Evolutionary conservation across 2,329 filamentous ascomycete species (phyloP).

Genomic region (Teratosphaeria destructans): DNA sequence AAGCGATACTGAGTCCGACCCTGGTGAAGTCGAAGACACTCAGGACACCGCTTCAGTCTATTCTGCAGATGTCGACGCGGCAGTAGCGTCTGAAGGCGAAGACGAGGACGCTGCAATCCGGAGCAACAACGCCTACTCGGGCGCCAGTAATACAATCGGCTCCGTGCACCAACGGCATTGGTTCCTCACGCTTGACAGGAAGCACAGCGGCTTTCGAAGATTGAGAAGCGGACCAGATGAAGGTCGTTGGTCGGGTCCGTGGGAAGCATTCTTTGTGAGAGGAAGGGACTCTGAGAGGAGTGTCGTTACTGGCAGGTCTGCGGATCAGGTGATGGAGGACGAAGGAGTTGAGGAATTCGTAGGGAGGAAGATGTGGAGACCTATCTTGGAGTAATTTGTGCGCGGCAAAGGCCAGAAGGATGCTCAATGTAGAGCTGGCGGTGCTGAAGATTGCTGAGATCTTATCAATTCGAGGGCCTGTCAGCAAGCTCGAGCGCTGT

Average conservation of each 20-base stretch:
- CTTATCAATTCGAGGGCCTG: neutral
- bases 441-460: neutral
- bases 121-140: constrained; percentile 54
- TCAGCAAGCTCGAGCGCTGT: too few relatives aligned
- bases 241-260: constrained; percentile 29
- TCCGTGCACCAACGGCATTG: constrained; percentile 58
- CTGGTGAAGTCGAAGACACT: constrained; percentile 4
- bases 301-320: constrained; percentile 52
- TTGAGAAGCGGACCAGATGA: constrained; percentile 18
- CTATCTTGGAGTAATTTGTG: constrained; percentile 22
- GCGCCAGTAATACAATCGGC: constrained; percentile 54
- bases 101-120: constrained; percentile 32
- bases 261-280: constrained; percentile 50
- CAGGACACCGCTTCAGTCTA: neutral
- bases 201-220: constrained; percentile 46
- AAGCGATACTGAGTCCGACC: constrained; percentile 8
- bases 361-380: constrained; percentile 50
- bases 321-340: constrained; percentile 50
- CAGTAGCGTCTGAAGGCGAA: constrained; percentile 13
- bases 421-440: neutral
- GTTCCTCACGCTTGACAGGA: constrained; percentile 54
- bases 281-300: constrained; percentile 55
- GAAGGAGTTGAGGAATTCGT: constrained; percentile 49
- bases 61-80: constrained; percentile 12
- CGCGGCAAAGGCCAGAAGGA: neutral